Evolutionary conservation across 306 rosid genomes (phyloP), one percentile per base, ranked within the genome.

Genomic region (Quercus alba): DNA sequence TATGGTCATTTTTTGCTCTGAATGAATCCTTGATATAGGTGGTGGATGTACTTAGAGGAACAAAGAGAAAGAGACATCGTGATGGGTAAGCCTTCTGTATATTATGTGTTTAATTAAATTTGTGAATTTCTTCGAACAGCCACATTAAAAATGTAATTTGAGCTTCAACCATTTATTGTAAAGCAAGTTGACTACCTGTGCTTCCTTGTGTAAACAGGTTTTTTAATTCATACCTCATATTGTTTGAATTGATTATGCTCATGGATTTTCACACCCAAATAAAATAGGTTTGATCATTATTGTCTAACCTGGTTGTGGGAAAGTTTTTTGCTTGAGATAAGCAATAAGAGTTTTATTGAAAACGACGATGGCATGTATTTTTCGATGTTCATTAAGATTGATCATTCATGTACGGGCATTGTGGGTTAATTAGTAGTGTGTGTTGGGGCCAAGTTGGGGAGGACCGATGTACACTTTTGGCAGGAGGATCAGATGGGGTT

Each of bases 1-100:
- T 78, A 56, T 12, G 1, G 26, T 49, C 58, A 15, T 61, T 72
- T 79, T 73, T 63, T 14, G 66, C 33, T 11, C 70, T 44, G 76
- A 20, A 33, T 72, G 67, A 73, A 73, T 81, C 33, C 69, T 73
- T 25, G 15, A 76, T 72, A 64, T 84, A 95, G 99, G 97, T 89
- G 80, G 89, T 91, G 76, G 99, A 95, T 87, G 98, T 93, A 44
- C 97, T 95, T 38, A 83, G 94, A 86, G 85, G 87, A 38, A 85
- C 88, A 80, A 93, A 93, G 86, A 97, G 91, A 88, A 91, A 91
- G 86, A 90, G 99, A 78, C 91, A 91, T 57, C 98, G 99, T 64
- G 97, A 90, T 4, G 99, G 99, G 98, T 95, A 91, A 84, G 23
- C 5, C 17, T 73, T 82, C 62, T 66, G 84, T 72, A 6, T 62